A percentile compares a stretch with the other conserved stretches of the same genome.
Evolutionary conservation across 345 rosid genomes (phyloP).

Genomic region (Microcos paniculata): DNA sequence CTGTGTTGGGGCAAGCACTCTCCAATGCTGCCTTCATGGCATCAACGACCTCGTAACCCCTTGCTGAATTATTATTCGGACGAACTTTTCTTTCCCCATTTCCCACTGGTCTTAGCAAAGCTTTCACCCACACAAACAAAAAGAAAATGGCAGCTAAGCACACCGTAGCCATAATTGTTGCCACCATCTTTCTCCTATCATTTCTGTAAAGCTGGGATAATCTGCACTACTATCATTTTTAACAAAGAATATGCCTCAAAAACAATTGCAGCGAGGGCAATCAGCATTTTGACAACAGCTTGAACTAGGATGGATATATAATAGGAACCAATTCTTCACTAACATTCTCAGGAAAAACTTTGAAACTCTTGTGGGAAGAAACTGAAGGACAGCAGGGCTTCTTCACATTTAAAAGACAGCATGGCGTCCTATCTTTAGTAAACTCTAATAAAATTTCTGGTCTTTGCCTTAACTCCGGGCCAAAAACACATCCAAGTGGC

Average conservation of each 20-base stretch:
- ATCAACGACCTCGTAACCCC: too few relatives aligned
- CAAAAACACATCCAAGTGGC: constrained; percentile 68
- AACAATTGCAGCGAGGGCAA: constrained; percentile 3
- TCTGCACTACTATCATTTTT: background rate
- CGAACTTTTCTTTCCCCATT: too few relatives aligned
- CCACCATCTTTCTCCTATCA: background rate
- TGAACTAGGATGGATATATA: background rate
- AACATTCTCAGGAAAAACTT: background rate
- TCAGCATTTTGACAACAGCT: background rate
- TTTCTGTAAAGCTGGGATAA: background rate
- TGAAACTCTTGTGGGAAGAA: constrained; percentile 7
- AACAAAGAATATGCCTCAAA: background rate
- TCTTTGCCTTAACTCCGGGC: constrained; percentile 63
- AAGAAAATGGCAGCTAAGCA: constrained; percentile 2
- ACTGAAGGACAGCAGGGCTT: background rate
- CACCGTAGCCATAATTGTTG: background rate
- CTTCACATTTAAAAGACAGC: background rate
- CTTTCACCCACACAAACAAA: background rate
- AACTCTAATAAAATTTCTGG: background rate
- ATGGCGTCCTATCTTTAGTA: background rate
- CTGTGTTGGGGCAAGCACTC: too few relatives aligned
- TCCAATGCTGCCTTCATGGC: too few relatives aligned
- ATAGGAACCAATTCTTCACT: background rate
- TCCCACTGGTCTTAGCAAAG: too few relatives aligned
- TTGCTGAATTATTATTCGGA: too few relatives aligned